Conservation (phyloP, 2,329 filamentous ascomycete genomes). For the Reticulascus tulasneorum region DNA sequence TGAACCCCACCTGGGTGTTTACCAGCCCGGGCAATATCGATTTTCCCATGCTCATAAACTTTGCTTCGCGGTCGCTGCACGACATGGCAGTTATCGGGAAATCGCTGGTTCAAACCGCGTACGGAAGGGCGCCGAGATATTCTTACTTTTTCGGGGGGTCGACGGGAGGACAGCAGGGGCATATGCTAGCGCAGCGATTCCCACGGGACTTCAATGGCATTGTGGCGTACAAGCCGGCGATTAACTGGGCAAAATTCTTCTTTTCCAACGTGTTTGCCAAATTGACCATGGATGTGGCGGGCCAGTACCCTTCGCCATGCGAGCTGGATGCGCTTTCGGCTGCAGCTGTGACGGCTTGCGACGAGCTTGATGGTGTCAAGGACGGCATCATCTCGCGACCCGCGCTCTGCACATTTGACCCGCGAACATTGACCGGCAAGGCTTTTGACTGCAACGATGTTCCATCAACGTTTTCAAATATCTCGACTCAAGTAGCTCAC, state of each 20-base stretch:
- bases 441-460: conserved; percentile 14
- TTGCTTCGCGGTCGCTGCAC: background rate
- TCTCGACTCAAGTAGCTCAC: conserved; percentile 7
- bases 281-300: background rate
- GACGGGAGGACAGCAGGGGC: conserved; percentile 55
- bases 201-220: conserved; percentile 57
- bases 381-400: conserved; percentile 37
- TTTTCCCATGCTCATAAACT: background rate
- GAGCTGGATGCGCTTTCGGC: conserved; percentile 29
- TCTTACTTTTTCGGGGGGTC: conserved; percentile 56
- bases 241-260: conserved; percentile 24
- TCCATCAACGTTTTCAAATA: conserved; percentile 11
- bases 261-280: background rate
- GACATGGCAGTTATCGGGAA: conserved; percentile 44
- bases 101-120: conserved; percentile 41
- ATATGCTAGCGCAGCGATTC: conserved; percentile 48
- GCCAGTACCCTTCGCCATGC: conserved; percentile 2
- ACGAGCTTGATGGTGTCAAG: conserved; percentile 40
- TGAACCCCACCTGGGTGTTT: conserved; percentile 15
- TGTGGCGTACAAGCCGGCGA: conserved; percentile 43
- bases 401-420: conserved; percentile 9
- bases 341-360: conserved; percentile 33
- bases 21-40: conserved; percentile 6
- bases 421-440: conserved; percentile 6
- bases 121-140: conserved; percentile 34